Percentiles rank a stretch among this genome's conserved stretches.
phyloP scores from a whole-genome alignment of 2,329 filamentous ascomycete genomes.

The Boeremia exigua region DNA sequence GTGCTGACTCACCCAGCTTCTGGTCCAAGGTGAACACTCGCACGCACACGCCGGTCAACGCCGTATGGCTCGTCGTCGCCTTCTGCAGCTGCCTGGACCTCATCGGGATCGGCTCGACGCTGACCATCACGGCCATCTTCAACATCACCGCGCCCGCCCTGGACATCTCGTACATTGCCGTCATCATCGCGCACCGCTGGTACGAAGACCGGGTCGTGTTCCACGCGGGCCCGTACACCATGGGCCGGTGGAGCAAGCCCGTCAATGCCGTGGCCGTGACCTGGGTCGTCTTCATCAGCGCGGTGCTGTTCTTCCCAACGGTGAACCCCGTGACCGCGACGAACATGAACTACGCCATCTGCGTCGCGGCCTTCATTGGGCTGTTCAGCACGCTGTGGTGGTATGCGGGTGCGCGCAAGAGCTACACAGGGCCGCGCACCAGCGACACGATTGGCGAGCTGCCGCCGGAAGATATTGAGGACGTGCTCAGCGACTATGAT shows the following conservation, averaged over 20 bases:
- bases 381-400: slow-evolving; percentile 55
- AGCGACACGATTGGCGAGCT: slow-evolving; percentile 57
- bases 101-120: slow-evolving; percentile 58
- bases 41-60: slow-evolving; percentile 66
- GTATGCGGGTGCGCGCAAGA: slow-evolving; percentile 52
- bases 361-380: slow-evolving; percentile 57
- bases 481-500: slow-evolving; percentile 45
- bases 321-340: slow-evolving; percentile 50
- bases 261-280: slow-evolving; percentile 63
- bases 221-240: slow-evolving; percentile 63
- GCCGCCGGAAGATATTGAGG: slow-evolving; percentile 51
- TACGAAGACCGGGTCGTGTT: slow-evolving; percentile 61
- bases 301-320: slow-evolving; percentile 62
- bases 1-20: slow-evolving; percentile 48
- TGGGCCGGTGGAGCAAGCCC: slow-evolving; percentile 61
- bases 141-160: slow-evolving; percentile 56
- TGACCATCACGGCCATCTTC: slow-evolving; percentile 59
- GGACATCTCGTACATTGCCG: slow-evolving; percentile 64
- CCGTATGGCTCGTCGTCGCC: slow-evolving; percentile 68
- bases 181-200: slow-evolving; percentile 64
- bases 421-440: slow-evolving; percentile 65
- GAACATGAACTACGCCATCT: slow-evolving; percentile 59
- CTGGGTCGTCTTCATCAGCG: slow-evolving; percentile 69
- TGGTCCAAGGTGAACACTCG: slow-evolving; percentile 59
- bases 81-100: slow-evolving; percentile 61